A percentile compares a stretch with the other conserved stretches of the same genome.
Conservation (phyloP, 202 grass and related monocot species). For the Zizania palustris region DNA sequence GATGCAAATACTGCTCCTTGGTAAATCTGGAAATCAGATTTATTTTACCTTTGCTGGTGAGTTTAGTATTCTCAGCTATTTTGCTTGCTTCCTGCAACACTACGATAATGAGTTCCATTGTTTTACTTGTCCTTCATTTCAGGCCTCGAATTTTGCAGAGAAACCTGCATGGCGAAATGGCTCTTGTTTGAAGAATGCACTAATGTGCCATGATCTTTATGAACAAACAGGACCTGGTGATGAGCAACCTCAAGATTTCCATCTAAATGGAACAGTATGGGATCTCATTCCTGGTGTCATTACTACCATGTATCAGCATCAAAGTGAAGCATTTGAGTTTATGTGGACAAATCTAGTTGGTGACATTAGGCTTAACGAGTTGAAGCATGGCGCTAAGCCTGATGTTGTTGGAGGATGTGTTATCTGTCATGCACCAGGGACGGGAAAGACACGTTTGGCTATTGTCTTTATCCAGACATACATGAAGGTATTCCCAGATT, state of each 20-base stretch:
- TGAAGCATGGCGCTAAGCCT: constrained; percentile 58
- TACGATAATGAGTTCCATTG: constrained; percentile 18
- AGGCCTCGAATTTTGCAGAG: constrained; percentile 59
- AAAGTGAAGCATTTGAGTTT: constrained; percentile 88
- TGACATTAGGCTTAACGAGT: constrained; percentile 65
- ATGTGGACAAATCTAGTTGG: constrained; percentile 94
- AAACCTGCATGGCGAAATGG: constrained; percentile 54
- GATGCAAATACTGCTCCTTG: constrained; percentile 80
- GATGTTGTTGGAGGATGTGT: constrained; percentile 91
- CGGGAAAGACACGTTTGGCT: constrained; percentile 83
- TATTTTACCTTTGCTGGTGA: constrained; percentile 71
- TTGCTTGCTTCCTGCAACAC: neutral
- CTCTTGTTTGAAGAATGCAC: constrained; percentile 46
- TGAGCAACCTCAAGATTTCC: constrained; percentile 45
- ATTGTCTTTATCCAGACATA: constrained; percentile 94
- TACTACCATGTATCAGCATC: constrained; percentile 76
- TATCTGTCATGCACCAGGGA: constrained; percentile 89
- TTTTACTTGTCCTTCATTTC: constrained; percentile 38
- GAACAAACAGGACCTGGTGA: constrained; percentile 45
- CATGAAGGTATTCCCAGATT: constrained; percentile 82
- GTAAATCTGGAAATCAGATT: constrained; percentile 88
- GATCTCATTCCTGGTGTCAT: constrained; percentile 83
- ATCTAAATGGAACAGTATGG: constrained; percentile 70
- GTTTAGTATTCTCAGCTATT: constrained; percentile 29
- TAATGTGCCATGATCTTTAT: constrained; percentile 60